phyloP scores from a whole-genome alignment of 768 basidiomycete genomes.

The Austroboletus eburneus region DNA sequence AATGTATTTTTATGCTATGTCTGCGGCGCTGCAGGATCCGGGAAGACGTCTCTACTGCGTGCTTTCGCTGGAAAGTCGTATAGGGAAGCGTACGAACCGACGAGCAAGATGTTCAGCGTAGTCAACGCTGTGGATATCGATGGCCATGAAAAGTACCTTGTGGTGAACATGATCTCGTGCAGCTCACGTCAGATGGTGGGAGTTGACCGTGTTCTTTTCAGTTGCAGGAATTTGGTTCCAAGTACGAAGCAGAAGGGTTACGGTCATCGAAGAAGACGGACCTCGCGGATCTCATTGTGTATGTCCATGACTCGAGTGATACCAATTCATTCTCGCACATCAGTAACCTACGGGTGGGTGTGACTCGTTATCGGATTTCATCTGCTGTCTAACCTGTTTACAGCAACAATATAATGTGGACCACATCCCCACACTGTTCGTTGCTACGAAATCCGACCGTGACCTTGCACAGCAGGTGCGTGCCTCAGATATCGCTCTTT shows the following conservation, averaged over 20 bases:
- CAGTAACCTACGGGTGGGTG: constrained; percentile 83
- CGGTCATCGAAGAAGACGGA: constrained; percentile 90
- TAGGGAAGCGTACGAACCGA: constrained; percentile 74
- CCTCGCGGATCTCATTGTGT: constrained; percentile 89
- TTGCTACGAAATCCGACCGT: constrained; percentile 98
- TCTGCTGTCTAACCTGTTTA: constrained; percentile 19
- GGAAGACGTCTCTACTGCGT: constrained; percentile 85
- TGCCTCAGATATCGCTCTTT: constrained; percentile 1
- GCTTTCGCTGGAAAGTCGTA: constrained; percentile 85
- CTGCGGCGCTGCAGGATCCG: constrained; percentile 92
- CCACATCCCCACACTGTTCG: constrained; percentile 92
- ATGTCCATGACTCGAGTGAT: constrained; percentile 96
- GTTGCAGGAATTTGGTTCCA: constrained; percentile 97
- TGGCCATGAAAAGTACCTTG: constrained; percentile 92
- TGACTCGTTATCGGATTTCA: background rate
- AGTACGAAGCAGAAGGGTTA: constrained; percentile 88
- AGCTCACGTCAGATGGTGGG: constrained; percentile 32
- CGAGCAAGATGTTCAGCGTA: constrained; percentile 84
- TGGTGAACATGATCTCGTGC: constrained; percentile 54
- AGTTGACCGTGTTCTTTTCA: constrained; percentile 28
- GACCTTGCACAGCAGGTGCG: constrained; percentile 91
- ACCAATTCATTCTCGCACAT: constrained; percentile 99
- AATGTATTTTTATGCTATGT: constrained; percentile 94
- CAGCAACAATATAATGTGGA: constrained; percentile 98
- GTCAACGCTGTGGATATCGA: constrained; percentile 95